Conservation (phyloP, 2,329 filamentous ascomycete genomes). For the Teratosphaeria nubilosa region DNA sequence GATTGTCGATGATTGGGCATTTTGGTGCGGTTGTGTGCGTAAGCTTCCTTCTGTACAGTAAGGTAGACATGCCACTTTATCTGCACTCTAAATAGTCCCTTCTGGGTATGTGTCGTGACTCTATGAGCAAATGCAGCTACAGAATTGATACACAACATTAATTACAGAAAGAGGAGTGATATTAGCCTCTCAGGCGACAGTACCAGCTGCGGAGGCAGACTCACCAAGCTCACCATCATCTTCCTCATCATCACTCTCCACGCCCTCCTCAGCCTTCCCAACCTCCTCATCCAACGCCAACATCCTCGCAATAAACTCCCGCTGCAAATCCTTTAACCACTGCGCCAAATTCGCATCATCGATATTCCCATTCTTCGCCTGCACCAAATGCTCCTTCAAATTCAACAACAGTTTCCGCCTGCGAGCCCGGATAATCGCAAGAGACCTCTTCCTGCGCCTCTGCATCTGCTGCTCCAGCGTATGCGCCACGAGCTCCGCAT, state of each 20-base stretch:
- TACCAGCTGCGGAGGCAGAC: neutral
- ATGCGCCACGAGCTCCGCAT: conserved; percentile 56
- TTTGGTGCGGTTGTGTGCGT: neutral
- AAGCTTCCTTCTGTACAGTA: neutral
- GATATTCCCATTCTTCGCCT: conserved; percentile 57
- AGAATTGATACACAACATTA: neutral
- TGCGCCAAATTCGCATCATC: conserved; percentile 50
- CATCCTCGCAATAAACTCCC: conserved; percentile 67
- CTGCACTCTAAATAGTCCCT: neutral
- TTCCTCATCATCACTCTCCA: neutral
- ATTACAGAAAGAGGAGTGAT: neutral
- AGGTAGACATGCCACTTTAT: neutral
- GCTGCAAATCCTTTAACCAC: conserved; percentile 59
- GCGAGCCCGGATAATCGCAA: conserved; percentile 48
- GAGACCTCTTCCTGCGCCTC: conserved; percentile 46
- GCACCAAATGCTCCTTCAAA: conserved; percentile 60
- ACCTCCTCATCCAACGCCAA: conserved; percentile 48
- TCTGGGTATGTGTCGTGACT: neutral
- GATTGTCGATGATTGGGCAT: neutral
- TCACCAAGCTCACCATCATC: neutral
- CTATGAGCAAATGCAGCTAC: neutral
- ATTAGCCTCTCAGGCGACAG: neutral
- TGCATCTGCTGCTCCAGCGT: conserved; percentile 50
- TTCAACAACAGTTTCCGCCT: conserved; percentile 64
- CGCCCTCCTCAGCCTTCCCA: conserved; percentile 3